Evolutionary conservation across 73 alveolate genomes (phyloP).

Genomic region (Symbiodinium pilosum): DNA sequence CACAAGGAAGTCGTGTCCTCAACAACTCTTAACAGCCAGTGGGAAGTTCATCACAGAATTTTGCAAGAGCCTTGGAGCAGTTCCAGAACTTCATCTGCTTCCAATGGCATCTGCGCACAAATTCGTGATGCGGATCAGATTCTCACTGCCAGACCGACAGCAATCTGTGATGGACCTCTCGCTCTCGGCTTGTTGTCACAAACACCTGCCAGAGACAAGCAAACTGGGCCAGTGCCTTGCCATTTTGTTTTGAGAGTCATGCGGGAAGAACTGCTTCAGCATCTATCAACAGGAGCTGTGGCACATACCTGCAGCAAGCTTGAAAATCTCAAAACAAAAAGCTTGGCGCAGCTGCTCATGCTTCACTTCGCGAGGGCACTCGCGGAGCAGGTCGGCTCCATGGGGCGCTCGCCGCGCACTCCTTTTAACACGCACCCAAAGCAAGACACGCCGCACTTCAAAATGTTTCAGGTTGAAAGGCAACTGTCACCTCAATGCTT

Average conservation of each 20-base stretch:
- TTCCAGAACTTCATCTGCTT: conserved; percentile 45
- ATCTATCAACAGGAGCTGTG: conserved; percentile 28
- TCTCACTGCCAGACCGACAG: no score
- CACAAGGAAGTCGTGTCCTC: conserved; percentile 30
- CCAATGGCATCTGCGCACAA: not conserved
- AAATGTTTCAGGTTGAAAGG: no score
- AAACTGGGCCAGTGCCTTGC: not conserved
- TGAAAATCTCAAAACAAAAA: no score
- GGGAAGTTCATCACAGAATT: not conserved
- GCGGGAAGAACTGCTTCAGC: conserved; percentile 13
- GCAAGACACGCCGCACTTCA: not conserved
- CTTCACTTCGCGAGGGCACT: not conserved
- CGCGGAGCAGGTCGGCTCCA: not conserved
- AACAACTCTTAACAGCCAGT: not conserved
- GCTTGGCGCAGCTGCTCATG: no score
- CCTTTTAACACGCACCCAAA: not conserved
- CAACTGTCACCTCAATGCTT: conserved; percentile 38
- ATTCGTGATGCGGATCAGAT: not conserved
- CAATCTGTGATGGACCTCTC: not conserved
- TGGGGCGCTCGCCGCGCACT: conserved; percentile 2
- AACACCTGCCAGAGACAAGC: not conserved
- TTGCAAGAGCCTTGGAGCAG: conserved; percentile 17
- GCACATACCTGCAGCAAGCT: conserved; percentile 20
- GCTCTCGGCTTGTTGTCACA: not conserved
- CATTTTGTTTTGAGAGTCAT: not conserved